These are phyloP conservation scores for Sparassis latifolia DNA, from an alignment of 1,284 basidiomycete genomes.

Conservation along the genomic window DNA sequence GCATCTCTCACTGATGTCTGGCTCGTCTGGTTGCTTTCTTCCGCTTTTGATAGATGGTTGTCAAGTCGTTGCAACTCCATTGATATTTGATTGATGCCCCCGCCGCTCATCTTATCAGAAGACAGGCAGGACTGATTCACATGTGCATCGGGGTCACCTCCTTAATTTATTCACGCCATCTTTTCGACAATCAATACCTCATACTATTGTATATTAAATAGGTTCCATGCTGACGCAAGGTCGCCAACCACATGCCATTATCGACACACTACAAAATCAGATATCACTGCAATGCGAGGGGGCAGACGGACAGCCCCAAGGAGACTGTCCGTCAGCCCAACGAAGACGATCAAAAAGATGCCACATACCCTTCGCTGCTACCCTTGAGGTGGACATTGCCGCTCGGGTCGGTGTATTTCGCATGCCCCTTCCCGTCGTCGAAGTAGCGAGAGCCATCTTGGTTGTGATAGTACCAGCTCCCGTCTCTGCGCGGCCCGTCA, in stretches of 20 bases:
- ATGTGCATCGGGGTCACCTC: too few relatives aligned
- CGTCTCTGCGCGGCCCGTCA: conserved; percentile 1
- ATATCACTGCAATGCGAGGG: neutral
- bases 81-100: too few relatives aligned
- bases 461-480: conserved; percentile 10
- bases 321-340: too few relatives aligned
- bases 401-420: conserved; percentile 1
- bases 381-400: neutral
- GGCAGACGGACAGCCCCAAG: too few relatives aligned
- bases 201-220: neutral
- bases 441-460: conserved; percentile 7
- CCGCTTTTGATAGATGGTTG: too few relatives aligned
- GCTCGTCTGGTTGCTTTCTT: too few relatives aligned
- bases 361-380: neutral
- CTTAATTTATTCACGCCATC: too few relatives aligned
- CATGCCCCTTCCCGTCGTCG: conserved; percentile 4
- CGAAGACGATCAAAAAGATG: neutral
- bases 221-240: neutral
- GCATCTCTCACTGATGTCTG: too few relatives aligned
- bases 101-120: too few relatives aligned
- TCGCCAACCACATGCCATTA: neutral
- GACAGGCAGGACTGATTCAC: too few relatives aligned
- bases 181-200: too few relatives aligned
- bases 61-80: too few relatives aligned
- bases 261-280: neutral